Percentiles rank a stretch among this genome's conserved stretches.
These are phyloP conservation scores for Lactifluus rugatus DNA, from an alignment of 768 basidiomycete genomes.

Conservation along the genomic window DNA sequence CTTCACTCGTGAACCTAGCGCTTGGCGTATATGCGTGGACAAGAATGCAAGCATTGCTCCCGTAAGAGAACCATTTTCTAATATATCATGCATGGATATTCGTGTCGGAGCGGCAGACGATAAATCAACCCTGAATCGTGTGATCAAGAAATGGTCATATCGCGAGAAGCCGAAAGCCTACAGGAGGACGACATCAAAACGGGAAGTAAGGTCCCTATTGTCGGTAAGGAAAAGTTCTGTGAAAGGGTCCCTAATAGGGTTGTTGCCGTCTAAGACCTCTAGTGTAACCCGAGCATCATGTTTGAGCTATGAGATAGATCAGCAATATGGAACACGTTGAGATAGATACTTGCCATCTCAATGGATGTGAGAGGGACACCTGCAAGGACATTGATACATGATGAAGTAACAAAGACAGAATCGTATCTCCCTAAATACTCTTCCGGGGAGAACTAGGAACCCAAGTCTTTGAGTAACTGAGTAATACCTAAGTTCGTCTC, in stretches of 20 bases:
- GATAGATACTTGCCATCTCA: constrained; percentile 46
- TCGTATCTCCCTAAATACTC: constrained; percentile 43
- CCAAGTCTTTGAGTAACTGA: not conserved
- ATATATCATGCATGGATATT: constrained; percentile 34
- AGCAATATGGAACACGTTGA: not conserved
- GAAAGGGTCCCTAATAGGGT: constrained; percentile 51
- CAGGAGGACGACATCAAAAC: constrained; percentile 70
- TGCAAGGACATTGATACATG: constrained; percentile 67
- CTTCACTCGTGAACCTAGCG: constrained; percentile 63
- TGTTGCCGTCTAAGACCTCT: constrained; percentile 43
- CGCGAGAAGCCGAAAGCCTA: constrained; percentile 24
- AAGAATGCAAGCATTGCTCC: constrained; percentile 48
- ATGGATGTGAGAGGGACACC: constrained; percentile 71
- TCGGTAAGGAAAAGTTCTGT: constrained; percentile 64
- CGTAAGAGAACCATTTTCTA: constrained; percentile 54
- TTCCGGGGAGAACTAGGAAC: constrained; percentile 44
- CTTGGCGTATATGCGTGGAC: constrained; percentile 43
- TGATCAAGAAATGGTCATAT: not conserved
- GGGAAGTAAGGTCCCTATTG: constrained; percentile 47
- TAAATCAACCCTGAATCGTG: constrained; percentile 43
- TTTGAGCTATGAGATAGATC: constrained; percentile 41
- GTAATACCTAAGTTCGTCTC: not conserved
- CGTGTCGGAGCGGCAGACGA: constrained; percentile 37
- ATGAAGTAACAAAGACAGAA: constrained; percentile 69
- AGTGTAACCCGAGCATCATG: constrained; percentile 71